Evolutionary conservation across 2,329 filamentous ascomycete genomes (phyloP).

Genomic region (Beauveria sp.): DNA sequence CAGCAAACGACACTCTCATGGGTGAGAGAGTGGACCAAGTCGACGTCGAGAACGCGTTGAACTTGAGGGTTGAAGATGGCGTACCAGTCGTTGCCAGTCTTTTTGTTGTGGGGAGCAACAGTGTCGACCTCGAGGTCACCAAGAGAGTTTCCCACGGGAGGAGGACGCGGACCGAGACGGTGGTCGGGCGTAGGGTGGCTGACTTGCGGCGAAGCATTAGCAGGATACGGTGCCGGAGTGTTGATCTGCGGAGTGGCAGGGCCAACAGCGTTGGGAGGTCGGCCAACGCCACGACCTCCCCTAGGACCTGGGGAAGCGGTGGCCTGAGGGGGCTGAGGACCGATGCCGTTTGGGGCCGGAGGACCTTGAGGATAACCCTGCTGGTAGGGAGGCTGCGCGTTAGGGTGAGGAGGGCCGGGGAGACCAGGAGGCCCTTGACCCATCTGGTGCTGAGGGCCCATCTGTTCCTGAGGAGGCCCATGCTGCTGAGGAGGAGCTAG

Average conservation of each 20-base stretch:
- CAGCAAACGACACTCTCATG: slow-evolving; percentile 98
- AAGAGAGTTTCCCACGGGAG: slow-evolving; percentile 54
- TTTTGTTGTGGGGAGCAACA: slow-evolving; percentile 79
- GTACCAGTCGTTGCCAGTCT: slow-evolving; percentile 87
- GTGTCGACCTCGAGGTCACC: slow-evolving; percentile 83
- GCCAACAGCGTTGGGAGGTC: slow-evolving; percentile 53
- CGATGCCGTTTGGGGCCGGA: slow-evolving; percentile 62
- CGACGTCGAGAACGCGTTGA: slow-evolving; percentile 82
- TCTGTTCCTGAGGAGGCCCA: slow-evolving; percentile 60
- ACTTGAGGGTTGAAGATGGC: slow-evolving; percentile 93
- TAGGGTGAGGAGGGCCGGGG: slow-evolving; percentile 50
- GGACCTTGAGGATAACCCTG: slow-evolving; percentile 55
- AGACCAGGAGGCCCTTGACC: slow-evolving; percentile 67
- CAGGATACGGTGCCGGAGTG: slow-evolving; percentile 77
- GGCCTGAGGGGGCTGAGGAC: slow-evolving; percentile 71
- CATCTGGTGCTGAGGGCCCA: slow-evolving; percentile 45
- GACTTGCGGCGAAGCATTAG: slow-evolving; percentile 77
- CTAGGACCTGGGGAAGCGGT: slow-evolving; percentile 81
- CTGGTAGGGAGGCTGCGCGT: slow-evolving; percentile 64
- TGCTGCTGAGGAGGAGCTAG: slow-evolving; percentile 68
- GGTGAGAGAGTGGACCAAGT: slow-evolving; percentile 83
- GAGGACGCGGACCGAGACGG: slow-evolving; percentile 45
- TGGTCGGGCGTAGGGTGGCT: slow-evolving; percentile 74
- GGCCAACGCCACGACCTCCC: slow-evolving; percentile 65
- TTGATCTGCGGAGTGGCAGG: slow-evolving; percentile 90